phyloP scores from a whole-genome alignment of 305 asterid species.

The Solanum hybrid region DNA sequence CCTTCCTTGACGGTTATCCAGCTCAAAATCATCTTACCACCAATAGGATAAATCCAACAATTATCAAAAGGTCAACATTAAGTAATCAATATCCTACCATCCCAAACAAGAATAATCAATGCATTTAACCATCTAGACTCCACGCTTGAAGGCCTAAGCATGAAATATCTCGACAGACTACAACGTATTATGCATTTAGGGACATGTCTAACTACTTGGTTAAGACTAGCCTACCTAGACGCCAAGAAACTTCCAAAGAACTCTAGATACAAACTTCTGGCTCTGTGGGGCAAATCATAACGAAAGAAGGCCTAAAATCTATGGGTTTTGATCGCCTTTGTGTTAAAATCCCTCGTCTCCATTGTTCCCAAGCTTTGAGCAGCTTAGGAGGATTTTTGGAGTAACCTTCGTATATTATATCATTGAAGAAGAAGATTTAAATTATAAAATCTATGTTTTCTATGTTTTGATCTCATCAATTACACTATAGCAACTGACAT shows the following conservation, averaged over 20 bases:
- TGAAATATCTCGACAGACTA: not conserved
- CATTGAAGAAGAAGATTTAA: not conserved
- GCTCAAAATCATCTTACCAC: not conserved
- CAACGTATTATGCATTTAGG: not conserved
- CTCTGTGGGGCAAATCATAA: not conserved
- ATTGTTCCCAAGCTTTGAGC: not conserved
- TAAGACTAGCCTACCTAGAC: not conserved
- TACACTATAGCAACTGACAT: not conserved
- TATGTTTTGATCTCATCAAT: not conserved
- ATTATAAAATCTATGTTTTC: not conserved
- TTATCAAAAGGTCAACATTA: not conserved
- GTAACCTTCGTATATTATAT: not conserved
- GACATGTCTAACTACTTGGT: not conserved
- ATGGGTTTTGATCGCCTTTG: not conserved
- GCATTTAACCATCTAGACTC: not conserved
- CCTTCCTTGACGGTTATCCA: not conserved
- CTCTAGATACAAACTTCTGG: not conserved
- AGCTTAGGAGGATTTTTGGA: not conserved
- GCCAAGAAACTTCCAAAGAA: not conserved
- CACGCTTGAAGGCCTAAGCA: not conserved
- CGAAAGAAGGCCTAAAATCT: not conserved
- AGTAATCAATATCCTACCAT: not conserved
- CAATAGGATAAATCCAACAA: not conserved
- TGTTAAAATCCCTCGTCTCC: not conserved
- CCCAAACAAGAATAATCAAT: not conserved